Evolutionary conservation across 169 alveolate species (phyloP), one percentile per base, ranked within the genome.

Genomic region (Babesia bigemina): DNA sequence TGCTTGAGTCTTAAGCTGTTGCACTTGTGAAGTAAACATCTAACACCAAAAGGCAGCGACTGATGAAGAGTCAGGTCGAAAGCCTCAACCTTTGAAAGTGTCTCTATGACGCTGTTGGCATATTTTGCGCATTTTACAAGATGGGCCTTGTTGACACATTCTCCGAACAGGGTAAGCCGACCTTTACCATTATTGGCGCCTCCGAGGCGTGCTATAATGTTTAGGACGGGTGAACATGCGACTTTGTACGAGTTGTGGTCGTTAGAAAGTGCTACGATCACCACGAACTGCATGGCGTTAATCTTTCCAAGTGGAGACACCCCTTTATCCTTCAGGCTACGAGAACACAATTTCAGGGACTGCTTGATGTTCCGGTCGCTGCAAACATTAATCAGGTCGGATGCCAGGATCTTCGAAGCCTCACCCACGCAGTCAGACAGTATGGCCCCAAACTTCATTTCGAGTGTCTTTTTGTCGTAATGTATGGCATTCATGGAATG

Each of bases 271-370:
- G 87, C 70, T 0, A 79, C 61, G 44, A 69, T 59, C 45, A 70
- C 73, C 63, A 79, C 62, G 52, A 79, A 44, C 62, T 79, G 87
- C 63, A 79, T 65, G 8, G 74, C 74, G 29, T 79, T 79, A 19
- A 59, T 63, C 56, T 79, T 79, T 8, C 56, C 55, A 2, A 26
- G n/a, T 19, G 73, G 77, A 8, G 70, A 52, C 33, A 70, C 62
- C 33, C 48, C 62, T 57, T 39, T 66, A 24, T 79, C 78, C 21
- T 45, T 44, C 63, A 79, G 45, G 36, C 70, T 50, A 60, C 66
- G 39, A 2, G 12, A 7, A 45, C 79, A 56, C 45, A 79, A 4
- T 53, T 39, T 69, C 26, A 66, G 42, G 39, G 58, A 12, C 33
- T 39, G 17, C 11, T 63, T 71, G 24, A 67, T 33, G 62, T 69